phyloP scores from a whole-genome alignment of 2,329 filamentous ascomycete species.

The Onygena corvina region DNA sequence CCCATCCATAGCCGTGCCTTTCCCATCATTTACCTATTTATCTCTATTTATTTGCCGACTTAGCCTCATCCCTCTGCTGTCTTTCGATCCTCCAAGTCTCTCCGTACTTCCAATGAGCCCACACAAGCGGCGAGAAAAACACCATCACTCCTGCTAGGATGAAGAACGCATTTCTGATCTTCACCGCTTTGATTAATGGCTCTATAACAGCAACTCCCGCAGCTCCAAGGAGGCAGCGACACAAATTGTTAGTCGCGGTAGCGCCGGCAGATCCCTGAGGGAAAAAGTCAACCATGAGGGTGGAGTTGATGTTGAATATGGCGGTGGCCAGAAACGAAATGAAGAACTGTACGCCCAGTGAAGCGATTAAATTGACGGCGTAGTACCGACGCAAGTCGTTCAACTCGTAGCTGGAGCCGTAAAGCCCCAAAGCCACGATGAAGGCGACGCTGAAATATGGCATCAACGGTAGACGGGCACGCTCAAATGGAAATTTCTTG shows the following conservation, averaged over 20 bases:
- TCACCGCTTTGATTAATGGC: slow-evolving; percentile 24
- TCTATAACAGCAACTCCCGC: slow-evolving; percentile 37
- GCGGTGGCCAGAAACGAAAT: slow-evolving; percentile 42
- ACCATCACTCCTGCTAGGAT: background rate
- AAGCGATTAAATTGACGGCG: slow-evolving; percentile 38
- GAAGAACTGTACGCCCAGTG: slow-evolving; percentile 40
- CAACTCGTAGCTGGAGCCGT: slow-evolving; percentile 27
- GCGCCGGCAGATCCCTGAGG: slow-evolving; percentile 40
- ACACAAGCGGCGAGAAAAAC: background rate
- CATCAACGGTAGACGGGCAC: slow-evolving; percentile 18
- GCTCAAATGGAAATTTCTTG: slow-evolving; percentile 40
- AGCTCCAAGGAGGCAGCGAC: slow-evolving; percentile 42
- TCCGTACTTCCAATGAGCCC: background rate
- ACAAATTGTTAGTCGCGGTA: slow-evolving; percentile 43
- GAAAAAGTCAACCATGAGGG: slow-evolving; percentile 45
- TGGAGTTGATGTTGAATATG: slow-evolving; percentile 39
- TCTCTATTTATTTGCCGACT: background rate
- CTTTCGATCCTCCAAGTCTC: background rate
- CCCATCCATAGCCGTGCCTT: too few relatives aligned
- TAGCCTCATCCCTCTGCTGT: background rate
- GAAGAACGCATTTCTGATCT: background rate
- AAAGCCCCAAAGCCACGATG: slow-evolving; percentile 27
- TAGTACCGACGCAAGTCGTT: slow-evolving; percentile 22
- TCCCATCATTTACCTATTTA: too few relatives aligned
- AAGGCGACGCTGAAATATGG: background rate